Base-by-base conservation (phyloP, 225 moss, liverwort and hornwort species). In the Thuidium tamariscinum region DNA sequence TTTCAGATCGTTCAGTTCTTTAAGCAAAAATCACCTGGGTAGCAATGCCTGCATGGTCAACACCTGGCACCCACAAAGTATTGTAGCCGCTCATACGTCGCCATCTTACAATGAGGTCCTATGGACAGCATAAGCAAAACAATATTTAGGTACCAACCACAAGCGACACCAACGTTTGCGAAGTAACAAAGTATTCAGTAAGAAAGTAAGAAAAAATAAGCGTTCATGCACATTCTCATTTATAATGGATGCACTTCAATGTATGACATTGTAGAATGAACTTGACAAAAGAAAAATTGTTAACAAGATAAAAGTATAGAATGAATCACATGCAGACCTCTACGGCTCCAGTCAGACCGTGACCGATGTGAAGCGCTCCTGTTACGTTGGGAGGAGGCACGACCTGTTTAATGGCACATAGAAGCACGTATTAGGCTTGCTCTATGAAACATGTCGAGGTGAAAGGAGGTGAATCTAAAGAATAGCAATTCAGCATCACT, bases 301-400 rank as follows among this genome's bases (percentile, higher is more conserved):
- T 62, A n/a, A 52, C 22, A 22, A 61, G 57, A 48, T 63, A 32
- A 26, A 74, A 23, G 34, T 57, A 23, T 12, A 74, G 61, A 72
- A 74, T 62, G 44, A 18, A 83, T 71, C 27, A 82, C 49, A 42
- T 34, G 41, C 85, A 55, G 16, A 97, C 96, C 95, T 98, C 94
- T 68, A 98, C 59, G 34, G 98, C 98, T 86, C 90, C 91, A 30
- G 97, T 96, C 66, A 98, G 93, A 74, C 94, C 97, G 71, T 98
- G 98, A 87, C 97, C 98, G 85, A 98, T 97, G 79, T 98, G 98
- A 72, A 98, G 94, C 77, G 98, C 98, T 83, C 97, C 97, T 52
- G 98, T 98, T 76, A 97, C 98, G 68, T 98, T 98, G 10, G 97
- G 97, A 80, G 98, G 98, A 78, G 98, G 98, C 64, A 98, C 90